A percentile compares a stretch with the other conserved stretches of the same genome.
phyloP scores from a whole-genome alignment of 768 basidiomycete genomes.

The Mrakia blollopis region DNA sequence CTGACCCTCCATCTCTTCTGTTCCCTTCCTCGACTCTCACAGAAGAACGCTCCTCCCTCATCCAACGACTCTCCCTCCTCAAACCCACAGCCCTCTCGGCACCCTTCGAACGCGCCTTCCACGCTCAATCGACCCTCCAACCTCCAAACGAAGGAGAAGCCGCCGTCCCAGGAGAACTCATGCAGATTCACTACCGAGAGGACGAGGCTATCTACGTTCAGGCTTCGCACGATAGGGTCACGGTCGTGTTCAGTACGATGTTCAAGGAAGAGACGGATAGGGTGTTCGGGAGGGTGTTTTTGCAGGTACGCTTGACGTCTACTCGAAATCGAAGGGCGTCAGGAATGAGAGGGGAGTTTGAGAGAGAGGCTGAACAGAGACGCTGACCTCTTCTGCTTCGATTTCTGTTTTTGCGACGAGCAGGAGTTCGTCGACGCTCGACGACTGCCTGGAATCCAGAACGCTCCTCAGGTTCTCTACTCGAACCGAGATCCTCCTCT shows the following conservation, averaged over 20 bases:
- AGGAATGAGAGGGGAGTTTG: too few relatives aligned
- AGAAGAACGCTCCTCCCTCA: conserved; percentile 66
- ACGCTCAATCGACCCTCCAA: conserved; percentile 67
- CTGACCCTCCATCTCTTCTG: not conserved
- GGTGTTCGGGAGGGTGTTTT: conserved; percentile 94
- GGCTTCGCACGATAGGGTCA: conserved; percentile 89
- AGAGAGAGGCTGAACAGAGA: too few relatives aligned
- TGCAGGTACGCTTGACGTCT: too few relatives aligned
- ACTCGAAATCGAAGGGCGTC: too few relatives aligned
- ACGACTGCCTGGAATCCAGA: conserved; percentile 83
- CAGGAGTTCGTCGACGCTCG: conserved; percentile 99
- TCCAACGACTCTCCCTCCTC: conserved; percentile 73
- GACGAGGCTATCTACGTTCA: conserved; percentile 96
- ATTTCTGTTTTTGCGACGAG: conserved; percentile 43
- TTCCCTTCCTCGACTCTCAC: conserved; percentile 46
- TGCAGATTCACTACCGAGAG: conserved; percentile 90
- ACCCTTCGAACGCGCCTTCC: conserved; percentile 85
- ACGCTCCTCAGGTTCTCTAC: conserved; percentile 94
- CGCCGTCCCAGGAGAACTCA: conserved; percentile 67
- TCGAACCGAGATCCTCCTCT: conserved; percentile 90
- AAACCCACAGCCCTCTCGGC: conserved; percentile 93
- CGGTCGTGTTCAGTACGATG: conserved; percentile 93
- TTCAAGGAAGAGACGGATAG: conserved; percentile 97
- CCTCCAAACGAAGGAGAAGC: conserved; percentile 49
- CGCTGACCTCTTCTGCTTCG: not conserved